Conservation (phyloP, 2,329 filamentous ascomycete genomes). For the Aaosphaeria pasadenensis region DNA sequence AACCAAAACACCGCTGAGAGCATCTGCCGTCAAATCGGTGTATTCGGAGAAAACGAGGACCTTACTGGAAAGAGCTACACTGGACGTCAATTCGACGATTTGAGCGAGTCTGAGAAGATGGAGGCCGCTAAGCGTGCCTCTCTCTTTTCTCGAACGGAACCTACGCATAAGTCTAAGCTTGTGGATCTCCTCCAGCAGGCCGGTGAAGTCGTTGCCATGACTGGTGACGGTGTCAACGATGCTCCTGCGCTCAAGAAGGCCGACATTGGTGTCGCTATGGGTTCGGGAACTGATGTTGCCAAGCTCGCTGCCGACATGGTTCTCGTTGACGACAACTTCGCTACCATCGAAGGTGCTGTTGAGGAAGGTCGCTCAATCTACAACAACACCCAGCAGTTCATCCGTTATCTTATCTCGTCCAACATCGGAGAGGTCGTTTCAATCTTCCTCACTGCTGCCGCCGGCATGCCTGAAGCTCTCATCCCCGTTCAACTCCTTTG, state of each 20-base stretch:
- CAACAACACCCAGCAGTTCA: constrained; percentile 99
- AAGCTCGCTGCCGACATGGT: constrained; percentile 99
- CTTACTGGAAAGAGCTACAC: constrained; percentile 91
- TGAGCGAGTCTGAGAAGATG: constrained; percentile 75
- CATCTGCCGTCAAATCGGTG: constrained; percentile 94
- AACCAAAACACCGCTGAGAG: constrained; percentile 97
- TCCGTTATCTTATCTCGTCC: constrained; percentile 96
- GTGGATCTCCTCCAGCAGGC: constrained; percentile 92
- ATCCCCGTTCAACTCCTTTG: constrained; percentile 96
- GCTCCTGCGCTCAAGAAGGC: constrained; percentile 97
- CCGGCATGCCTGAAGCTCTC: constrained; percentile 96
- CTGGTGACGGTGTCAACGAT: constrained; percentile 97
- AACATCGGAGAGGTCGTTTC: constrained; percentile 99
- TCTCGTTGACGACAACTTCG: constrained; percentile 97
- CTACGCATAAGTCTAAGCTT: constrained; percentile 93
- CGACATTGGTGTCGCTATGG: constrained; percentile 99
- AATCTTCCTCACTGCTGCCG: constrained; percentile 93
- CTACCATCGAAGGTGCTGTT: constrained; percentile 92
- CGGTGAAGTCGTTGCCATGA: constrained; percentile 97
- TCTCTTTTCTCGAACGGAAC: constrained; percentile 94
- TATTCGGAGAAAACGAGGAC: constrained; percentile 80
- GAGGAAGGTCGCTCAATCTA: constrained; percentile 98
- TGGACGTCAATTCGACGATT: constrained; percentile 87
- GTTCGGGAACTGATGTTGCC: constrained; percentile 93
- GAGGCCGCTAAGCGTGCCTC: constrained; percentile 81